Percentiles rank a stretch among this genome's conserved stretches.
phyloP scores from a whole-genome alignment of 2,329 filamentous ascomycete species.

The Plenodomus biglobosus region DNA sequence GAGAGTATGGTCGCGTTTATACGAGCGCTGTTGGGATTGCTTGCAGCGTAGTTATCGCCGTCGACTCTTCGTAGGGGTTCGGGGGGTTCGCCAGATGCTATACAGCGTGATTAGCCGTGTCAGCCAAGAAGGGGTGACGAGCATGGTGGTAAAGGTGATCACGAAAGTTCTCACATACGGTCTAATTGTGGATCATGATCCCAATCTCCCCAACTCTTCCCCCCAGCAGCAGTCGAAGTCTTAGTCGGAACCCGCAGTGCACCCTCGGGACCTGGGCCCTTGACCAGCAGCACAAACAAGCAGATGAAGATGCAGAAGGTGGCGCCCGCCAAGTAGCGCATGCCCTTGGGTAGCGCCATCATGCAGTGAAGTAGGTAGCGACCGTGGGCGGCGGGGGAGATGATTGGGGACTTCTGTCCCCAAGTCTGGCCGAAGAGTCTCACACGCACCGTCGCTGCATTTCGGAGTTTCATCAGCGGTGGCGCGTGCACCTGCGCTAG shows the following conservation, averaged over 20 bases:
- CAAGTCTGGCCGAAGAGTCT: slow-evolving; percentile 12
- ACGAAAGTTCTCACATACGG: slow-evolving; percentile 59
- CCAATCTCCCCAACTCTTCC: slow-evolving; percentile 59
- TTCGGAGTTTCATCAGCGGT: slow-evolving; percentile 12
- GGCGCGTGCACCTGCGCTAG: slow-evolving; percentile 11
- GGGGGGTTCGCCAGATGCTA: slow-evolving; percentile 81
- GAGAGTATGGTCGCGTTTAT: slow-evolving; percentile 93
- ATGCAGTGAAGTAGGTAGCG: slow-evolving; percentile 28
- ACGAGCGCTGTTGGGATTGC: slow-evolving; percentile 73
- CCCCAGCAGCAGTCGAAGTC: slow-evolving; percentile 7
- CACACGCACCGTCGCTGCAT: not conserved
- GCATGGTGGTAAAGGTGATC: no score
- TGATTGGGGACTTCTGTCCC: not conserved
- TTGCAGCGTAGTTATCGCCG: slow-evolving; percentile 74
- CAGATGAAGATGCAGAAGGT: slow-evolving; percentile 75
- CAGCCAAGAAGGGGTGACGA: no score
- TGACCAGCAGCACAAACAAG: slow-evolving; percentile 74
- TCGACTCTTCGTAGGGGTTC: slow-evolving; percentile 70
- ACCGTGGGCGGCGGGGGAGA: not conserved
- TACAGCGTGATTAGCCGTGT: slow-evolving; percentile 8
- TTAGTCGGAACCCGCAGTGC: slow-evolving; percentile 40
- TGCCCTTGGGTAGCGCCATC: slow-evolving; percentile 85
- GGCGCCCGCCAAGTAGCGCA: slow-evolving; percentile 73
- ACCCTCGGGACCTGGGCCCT: slow-evolving; percentile 57
- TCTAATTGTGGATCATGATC: slow-evolving; percentile 83